phyloP scores from a whole-genome alignment of 2,329 filamentous ascomycete genomes.

The Hypoxylon sp. region DNA sequence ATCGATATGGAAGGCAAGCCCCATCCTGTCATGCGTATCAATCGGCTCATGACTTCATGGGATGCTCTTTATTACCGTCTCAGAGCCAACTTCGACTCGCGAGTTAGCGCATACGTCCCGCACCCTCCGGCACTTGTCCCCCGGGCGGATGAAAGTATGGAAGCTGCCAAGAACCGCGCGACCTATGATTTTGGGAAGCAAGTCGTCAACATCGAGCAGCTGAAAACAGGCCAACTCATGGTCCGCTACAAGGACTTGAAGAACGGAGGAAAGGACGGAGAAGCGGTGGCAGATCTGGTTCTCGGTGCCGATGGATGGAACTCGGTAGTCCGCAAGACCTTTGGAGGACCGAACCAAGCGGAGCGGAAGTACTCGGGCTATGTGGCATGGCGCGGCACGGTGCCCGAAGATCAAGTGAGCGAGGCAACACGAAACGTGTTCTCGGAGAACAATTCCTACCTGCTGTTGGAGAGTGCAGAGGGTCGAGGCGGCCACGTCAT shows the following conservation, averaged over 20 bases:
- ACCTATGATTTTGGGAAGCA: background rate
- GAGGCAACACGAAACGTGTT: slow-evolving; percentile 6
- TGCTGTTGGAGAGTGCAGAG: background rate
- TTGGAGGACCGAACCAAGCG: background rate
- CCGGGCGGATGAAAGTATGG: background rate
- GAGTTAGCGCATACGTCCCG: background rate
- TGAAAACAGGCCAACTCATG: background rate
- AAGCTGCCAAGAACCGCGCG: background rate
- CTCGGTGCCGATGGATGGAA: slow-evolving; percentile 1
- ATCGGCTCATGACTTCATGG: slow-evolving; percentile 2
- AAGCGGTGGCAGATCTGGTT: background rate
- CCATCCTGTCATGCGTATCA: background rate
- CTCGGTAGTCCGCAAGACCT: background rate
- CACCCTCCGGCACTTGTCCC: background rate
- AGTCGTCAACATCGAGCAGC: background rate
- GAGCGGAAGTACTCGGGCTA: slow-evolving; percentile 4
- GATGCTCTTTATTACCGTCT: slow-evolving; percentile 6
- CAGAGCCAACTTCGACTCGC: slow-evolving; percentile 3
- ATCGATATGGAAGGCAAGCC: background rate
- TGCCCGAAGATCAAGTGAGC: slow-evolving; percentile 4
- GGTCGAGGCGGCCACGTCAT: background rate
- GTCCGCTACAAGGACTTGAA: background rate
- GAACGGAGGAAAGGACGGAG: background rate
- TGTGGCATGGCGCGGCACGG: slow-evolving; percentile 9
- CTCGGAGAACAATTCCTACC: background rate